phyloP scores from a whole-genome alignment of 2,329 filamentous ascomycete genomes.

The Botrytis sinoallii region DNA sequence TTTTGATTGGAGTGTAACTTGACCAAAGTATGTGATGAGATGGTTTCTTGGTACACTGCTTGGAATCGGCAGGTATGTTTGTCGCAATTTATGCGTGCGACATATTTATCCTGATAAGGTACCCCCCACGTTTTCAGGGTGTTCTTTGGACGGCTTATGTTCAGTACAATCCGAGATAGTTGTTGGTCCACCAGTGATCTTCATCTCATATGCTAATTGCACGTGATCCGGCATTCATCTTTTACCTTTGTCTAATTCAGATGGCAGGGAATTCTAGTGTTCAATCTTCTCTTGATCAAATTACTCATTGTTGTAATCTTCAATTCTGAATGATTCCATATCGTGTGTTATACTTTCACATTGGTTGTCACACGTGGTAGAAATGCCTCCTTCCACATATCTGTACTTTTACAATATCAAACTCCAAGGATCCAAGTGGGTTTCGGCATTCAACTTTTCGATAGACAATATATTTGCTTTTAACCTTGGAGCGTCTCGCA shows the following conservation, averaged over 20 bases:
- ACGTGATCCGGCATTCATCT: background rate
- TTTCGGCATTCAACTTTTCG: background rate
- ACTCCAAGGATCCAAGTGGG: background rate
- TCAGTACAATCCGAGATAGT: background rate
- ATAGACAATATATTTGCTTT: background rate
- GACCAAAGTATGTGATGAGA: background rate
- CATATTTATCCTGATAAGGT: background rate
- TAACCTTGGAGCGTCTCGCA: background rate
- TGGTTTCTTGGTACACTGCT: conserved; percentile 10
- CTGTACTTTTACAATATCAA: background rate
- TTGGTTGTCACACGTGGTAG: background rate
- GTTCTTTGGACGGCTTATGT: background rate
- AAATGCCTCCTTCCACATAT: background rate
- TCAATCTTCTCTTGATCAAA: background rate
- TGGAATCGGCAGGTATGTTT: background rate
- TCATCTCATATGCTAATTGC: background rate
- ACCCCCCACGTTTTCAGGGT: conserved; percentile 1
- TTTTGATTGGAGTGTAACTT: conserved; percentile 5
- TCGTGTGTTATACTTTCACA: background rate
- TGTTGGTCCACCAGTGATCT: background rate
- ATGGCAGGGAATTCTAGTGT: background rate
- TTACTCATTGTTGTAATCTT: background rate
- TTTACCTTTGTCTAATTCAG: background rate
- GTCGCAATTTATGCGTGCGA: background rate
- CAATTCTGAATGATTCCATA: no score